Evolutionary conservation across 164 flowering plant species (phyloP).

Genomic region (Vitis rotundifolia): DNA sequence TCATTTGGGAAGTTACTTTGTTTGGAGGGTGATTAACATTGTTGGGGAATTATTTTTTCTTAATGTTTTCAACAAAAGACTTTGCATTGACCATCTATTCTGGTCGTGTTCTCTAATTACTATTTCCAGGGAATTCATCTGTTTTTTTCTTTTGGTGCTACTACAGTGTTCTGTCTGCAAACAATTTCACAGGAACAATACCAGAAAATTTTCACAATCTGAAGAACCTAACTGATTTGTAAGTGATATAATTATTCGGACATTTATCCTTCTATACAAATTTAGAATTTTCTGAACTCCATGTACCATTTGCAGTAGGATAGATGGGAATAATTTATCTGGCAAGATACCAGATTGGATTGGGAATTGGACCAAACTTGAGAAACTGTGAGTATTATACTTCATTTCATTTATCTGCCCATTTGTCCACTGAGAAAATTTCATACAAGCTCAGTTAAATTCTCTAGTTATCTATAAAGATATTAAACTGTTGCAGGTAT

Average conservation of each 20-base stretch:
- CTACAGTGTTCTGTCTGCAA: constrained; percentile 55
- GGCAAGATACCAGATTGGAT: constrained; percentile 84
- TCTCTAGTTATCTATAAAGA: not conserved
- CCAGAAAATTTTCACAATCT: constrained; percentile 50
- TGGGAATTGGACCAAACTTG: constrained; percentile 68
- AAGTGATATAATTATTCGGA: constrained; percentile 24
- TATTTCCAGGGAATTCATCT: not conserved
- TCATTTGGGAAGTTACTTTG: too few species aligned
- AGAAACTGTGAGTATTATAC: constrained; percentile 50
- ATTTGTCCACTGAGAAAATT: not conserved
- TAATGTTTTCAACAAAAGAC: too few species aligned
- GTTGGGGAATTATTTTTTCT: too few species aligned
- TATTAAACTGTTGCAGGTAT: constrained; percentile 44
- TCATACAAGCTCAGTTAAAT: too few species aligned
- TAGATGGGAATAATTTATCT: constrained; percentile 67
- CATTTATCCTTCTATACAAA: not conserved
- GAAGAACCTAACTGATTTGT: constrained; percentile 61
- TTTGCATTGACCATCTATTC: too few species aligned
- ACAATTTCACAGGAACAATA: constrained; percentile 57
- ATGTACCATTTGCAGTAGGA: constrained; percentile 56
- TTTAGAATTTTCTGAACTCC: not conserved
- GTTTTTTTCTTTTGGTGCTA: not conserved
- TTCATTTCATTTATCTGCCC: not conserved
- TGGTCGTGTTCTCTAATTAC: too few species aligned
- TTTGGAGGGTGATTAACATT: too few species aligned